A percentile compares a stretch with the other conserved stretches of the same genome.
Conservation (phyloP, 768 basidiomycete species). For the Suillus clintonianus region DNA sequence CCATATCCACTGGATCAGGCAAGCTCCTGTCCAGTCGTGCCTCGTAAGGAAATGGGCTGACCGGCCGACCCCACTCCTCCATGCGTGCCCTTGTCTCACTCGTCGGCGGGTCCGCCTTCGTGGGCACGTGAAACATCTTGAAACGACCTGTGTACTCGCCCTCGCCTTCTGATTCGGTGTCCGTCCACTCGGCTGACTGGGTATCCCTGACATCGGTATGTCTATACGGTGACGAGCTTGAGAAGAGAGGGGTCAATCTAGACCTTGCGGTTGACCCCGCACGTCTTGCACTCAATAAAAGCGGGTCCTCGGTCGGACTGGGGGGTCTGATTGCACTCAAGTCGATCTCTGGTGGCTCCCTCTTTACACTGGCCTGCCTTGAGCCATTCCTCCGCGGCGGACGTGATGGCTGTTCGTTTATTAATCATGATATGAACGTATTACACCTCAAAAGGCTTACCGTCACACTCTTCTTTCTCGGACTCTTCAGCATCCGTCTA, state of each 20-base stretch:
- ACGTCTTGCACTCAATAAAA: conserved; percentile 54
- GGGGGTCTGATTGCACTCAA: conserved; percentile 65
- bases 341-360: conserved; percentile 66
- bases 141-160: conserved; percentile 74
- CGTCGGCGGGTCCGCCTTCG: conserved; percentile 67
- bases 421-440: neutral
- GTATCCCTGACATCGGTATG: conserved; percentile 19
- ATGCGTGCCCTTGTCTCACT: conserved; percentile 50
- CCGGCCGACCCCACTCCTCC: conserved; percentile 68
- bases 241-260: conserved; percentile 39
- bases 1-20: conserved; percentile 2
- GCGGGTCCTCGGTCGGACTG: conserved; percentile 75
- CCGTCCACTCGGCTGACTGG: conserved; percentile 7
- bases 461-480: conserved; percentile 1
- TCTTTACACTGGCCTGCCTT: conserved; percentile 45
- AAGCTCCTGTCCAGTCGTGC: conserved; percentile 33
- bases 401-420: conserved; percentile 26
- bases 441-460: neutral
- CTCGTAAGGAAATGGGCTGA: conserved; percentile 62
- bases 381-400: neutral
- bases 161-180: conserved; percentile 32
- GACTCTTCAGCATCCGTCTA: neutral
- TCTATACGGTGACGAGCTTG: conserved; percentile 32
- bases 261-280: conserved; percentile 29
- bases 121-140: conserved; percentile 54